Evolutionary conservation across 1,139 yeast species (phyloP), one percentile per base, ranked within the genome.

Genomic region (Saccharomyces pastorianus): DNA sequence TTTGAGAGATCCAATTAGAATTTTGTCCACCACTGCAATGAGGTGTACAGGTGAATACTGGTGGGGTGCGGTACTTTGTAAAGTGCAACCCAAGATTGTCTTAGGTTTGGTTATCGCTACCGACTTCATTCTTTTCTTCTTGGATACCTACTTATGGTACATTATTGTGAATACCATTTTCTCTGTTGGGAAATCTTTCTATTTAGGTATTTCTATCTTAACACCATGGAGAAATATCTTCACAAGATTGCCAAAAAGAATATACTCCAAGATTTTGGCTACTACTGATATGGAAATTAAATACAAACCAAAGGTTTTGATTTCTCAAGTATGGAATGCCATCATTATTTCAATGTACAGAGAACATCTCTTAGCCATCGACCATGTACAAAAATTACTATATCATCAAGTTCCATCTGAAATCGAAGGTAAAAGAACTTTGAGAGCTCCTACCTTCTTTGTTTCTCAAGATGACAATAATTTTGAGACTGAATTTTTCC

Each of bases 151-250:
- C 74, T 82, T 93, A 86, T 93, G 99, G 98, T 93, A 91, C 80
- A 91, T 93, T 79, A 79, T 93, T 65, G 85, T 88, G 73, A 93
- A 91, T 82, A 87, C 96, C 73, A 81, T 89, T 64, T 90, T 88
- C 81, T 91, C 98, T 58, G 90, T 93, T 68, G 97, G 96, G 66
- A 88, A 96, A 72, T 93, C 98, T 28, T 93, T 93, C 81, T 93
- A 91, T 79, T 80, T 93, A 73, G 99, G 99, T 85, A 90, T 93
- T 67, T 93, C 98, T 52, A 91, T 93, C 63, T 85, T 91, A 79
- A 93, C 99, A 54, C 99, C 99, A 59, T 93, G 99, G 99, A 87
- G 98, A 83, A 93, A 93, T 73, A 91, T 93, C 67, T 93, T 91
- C 79, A 85, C 96, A 58, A 85, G 99, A 74, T 80, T 93, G 70